A percentile compares a stretch with the other conserved stretches of the same genome.
Evolutionary conservation across 371 early-diverging fungal species (phyloP).

Genomic region (Rhizopus arrhizus): DNA sequence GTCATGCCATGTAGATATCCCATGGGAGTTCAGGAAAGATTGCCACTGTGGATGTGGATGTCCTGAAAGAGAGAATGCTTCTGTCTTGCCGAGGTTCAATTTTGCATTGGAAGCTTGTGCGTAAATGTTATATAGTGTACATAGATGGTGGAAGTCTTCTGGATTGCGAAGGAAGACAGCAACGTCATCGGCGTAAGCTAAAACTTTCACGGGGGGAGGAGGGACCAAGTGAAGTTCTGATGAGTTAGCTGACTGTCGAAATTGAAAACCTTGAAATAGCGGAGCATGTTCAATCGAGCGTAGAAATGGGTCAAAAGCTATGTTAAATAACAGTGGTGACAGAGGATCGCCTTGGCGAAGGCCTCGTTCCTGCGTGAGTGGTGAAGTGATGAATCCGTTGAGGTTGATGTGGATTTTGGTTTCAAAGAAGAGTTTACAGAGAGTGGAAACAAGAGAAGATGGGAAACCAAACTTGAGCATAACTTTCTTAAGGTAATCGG

Average conservation of each 20-base stretch:
- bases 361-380: slow-evolving; percentile 7
- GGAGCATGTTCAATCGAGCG: background rate
- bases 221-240: background rate
- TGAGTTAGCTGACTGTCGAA: background rate
- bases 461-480: slow-evolving; percentile 10
- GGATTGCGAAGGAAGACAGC: background rate
- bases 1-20: slow-evolving; percentile 15
- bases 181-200: slow-evolving; percentile 19
- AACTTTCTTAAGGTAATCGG: slow-evolving; percentile 5
- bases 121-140: background rate
- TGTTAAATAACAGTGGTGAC: slow-evolving; percentile 22
- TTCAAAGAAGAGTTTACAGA: slow-evolving; percentile 6
- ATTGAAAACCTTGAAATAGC: background rate
- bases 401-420: slow-evolving; percentile 8
- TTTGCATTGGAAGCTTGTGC: slow-evolving; percentile 10
- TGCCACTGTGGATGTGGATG: background rate
- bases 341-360: slow-evolving; percentile 24
- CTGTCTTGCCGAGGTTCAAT: slow-evolving; percentile 13
- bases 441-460: background rate
- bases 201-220: slow-evolving; percentile 7
- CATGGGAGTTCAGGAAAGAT: background rate
- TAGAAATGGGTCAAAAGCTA: slow-evolving; percentile 23
- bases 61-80: slow-evolving; percentile 15
- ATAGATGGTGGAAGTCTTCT: background rate
- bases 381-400: slow-evolving; percentile 9